Conservation (phyloP, 352 stramenopile genomes). For the Phytophthora syringae region DNA sequence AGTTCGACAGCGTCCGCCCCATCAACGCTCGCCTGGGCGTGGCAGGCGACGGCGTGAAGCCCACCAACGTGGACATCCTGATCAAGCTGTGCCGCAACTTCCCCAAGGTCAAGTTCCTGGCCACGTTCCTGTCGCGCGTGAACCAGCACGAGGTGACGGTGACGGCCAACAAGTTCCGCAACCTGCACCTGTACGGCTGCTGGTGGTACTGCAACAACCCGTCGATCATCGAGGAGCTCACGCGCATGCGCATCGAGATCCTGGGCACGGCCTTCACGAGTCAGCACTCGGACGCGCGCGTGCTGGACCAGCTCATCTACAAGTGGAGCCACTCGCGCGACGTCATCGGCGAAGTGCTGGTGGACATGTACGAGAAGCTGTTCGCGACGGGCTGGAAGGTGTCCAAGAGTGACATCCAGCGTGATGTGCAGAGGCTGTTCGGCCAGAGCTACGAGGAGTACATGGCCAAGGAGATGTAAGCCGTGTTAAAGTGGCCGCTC, state of each 20-base stretch:
- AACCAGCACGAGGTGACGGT: slow-evolving; percentile 96
- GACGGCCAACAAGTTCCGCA: slow-evolving; percentile 94
- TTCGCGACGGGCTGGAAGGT: slow-evolving; percentile 85
- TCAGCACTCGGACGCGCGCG: slow-evolving; percentile 94
- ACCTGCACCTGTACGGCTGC: slow-evolving; percentile 95
- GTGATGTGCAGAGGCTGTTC: slow-evolving; percentile 85
- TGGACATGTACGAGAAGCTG: slow-evolving; percentile 91
- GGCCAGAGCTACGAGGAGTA: slow-evolving; percentile 94
- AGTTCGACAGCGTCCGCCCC: slow-evolving; percentile 92
- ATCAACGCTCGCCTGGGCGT: slow-evolving; percentile 85
- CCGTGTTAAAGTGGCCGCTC: too few relatives aligned
- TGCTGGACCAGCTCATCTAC: slow-evolving; percentile 95
- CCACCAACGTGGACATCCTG: slow-evolving; percentile 88
- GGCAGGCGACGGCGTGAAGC: slow-evolving; percentile 93
- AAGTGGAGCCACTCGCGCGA: slow-evolving; percentile 94
- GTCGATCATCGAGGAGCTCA: slow-evolving; percentile 91
- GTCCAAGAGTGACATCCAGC: slow-evolving; percentile 81
- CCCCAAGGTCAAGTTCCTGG: slow-evolving; percentile 93
- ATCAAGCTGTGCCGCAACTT: slow-evolving; percentile 87
- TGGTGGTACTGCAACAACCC: slow-evolving; percentile 98
- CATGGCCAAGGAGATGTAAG: slow-evolving; percentile 74
- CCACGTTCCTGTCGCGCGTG: slow-evolving; percentile 93
- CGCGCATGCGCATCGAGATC: slow-evolving; percentile 93
- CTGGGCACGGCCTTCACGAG: slow-evolving; percentile 94
- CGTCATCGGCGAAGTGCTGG: slow-evolving; percentile 89